Evolutionary conservation across 2,329 filamentous ascomycete species (phyloP), one percentile per base, ranked within the genome.

Genomic region (Penicillium capsulatum): DNA sequence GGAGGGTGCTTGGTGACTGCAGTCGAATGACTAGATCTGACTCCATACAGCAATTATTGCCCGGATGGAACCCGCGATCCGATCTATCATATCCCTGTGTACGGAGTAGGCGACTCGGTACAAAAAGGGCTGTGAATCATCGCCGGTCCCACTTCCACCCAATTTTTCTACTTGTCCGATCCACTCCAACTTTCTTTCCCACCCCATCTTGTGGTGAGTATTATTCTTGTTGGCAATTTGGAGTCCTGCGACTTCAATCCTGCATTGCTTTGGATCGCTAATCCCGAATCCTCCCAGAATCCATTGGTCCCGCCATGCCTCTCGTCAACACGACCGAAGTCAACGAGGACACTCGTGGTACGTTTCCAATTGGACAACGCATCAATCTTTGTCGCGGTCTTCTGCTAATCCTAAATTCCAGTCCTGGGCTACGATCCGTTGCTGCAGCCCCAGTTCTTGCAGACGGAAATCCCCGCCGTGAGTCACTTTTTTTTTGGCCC

Each of bases 381-480:
- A 47, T 40, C 11, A 35, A 28, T 38, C 28, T 22, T 29, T 40
- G 27, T 24, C 19, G 19, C 31, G 26, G n/a, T 33, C 29, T 11
- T 29, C 7, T 26, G 38, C 34, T 34, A 20, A 19, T 13, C 24
- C 32, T 31, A 7, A 30, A 31, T 10, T 38, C 3, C 57, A 96
- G 91, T 96, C 68, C 74, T 94, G 63, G 89, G 89, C 54, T 91
- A 96, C 76, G 90, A 96, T 69, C 88, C 91, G 60, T 74, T 97
- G 62, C 92, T 95, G 64, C 84, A 87, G 33, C 91, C 91, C 30
- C 83, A 86, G 54, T 80, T 95, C 54, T 84, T 97, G 59, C 81
- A 87, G 64, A 80, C 83, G 47, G 90, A 97, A 69, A 83, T 96
- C 55, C 87, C 89, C 46, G 72, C 75, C 45, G 68, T 71, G 61